Evolutionary conservation across 1,139 yeast genomes (phyloP).

Genomic region (Pichia terricola): DNA sequence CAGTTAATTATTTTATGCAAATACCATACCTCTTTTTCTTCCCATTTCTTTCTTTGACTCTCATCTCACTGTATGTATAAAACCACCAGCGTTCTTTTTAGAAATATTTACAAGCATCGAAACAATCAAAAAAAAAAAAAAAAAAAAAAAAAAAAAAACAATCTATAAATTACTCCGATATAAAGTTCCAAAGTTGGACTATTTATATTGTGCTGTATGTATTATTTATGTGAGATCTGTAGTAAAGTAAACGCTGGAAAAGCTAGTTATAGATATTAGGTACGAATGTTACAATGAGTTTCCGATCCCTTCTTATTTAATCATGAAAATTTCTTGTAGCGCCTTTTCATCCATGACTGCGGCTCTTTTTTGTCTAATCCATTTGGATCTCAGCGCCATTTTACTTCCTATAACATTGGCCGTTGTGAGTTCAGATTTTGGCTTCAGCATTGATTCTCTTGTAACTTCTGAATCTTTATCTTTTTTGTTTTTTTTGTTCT

Average conservation of each 20-base stretch:
- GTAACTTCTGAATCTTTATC: slow-evolving; percentile 20
- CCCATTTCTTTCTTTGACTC: background rate
- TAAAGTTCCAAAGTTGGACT: no score
- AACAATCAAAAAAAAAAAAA: no score
- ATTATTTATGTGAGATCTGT: no score
- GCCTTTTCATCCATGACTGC: slow-evolving; percentile 86
- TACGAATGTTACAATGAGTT: no score
- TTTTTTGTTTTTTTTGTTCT: slow-evolving; percentile 9
- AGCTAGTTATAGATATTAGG: no score
- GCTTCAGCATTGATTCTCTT: slow-evolving; percentile 33
- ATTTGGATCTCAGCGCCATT: slow-evolving; percentile 71
- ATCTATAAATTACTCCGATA: no score
- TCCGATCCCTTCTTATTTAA: slow-evolving; percentile 28
- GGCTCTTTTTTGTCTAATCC: slow-evolving; percentile 83
- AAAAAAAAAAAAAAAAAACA: no score
- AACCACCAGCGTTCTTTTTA: no score
- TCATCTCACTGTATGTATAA: no score
- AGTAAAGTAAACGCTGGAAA: no score
- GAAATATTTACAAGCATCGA: no score
- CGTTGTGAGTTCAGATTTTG: slow-evolving; percentile 26
- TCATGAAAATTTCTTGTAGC: slow-evolving; percentile 87
- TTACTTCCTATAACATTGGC: slow-evolving; percentile 45
- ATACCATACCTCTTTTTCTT: background rate
- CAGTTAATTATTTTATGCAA: background rate
- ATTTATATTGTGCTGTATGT: no score